Conservation (phyloP, 2,329 filamentous ascomycete species). For the Ophiocordyceps australis region DNA sequence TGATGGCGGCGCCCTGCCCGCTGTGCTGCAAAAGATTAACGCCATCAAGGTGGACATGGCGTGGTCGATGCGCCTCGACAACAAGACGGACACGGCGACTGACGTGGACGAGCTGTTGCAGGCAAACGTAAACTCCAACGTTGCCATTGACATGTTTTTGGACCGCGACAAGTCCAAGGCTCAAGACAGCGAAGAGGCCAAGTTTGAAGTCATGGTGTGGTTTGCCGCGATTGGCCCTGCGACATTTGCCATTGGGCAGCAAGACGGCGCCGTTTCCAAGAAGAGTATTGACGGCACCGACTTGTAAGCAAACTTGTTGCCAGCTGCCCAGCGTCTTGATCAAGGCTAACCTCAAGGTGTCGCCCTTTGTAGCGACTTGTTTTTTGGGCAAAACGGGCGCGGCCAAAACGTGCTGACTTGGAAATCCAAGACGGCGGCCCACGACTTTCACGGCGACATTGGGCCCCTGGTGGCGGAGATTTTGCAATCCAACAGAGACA, state of each 20-base stretch:
- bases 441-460: slow-evolving; percentile 27
- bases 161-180: slow-evolving; percentile 23
- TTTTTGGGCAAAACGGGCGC: slow-evolving; percentile 17
- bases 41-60: slow-evolving; percentile 23
- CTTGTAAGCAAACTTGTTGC: too few species aligned
- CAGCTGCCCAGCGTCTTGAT: too few species aligned
- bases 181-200: slow-evolving; percentile 18
- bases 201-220: slow-evolving; percentile 39
- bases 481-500: slow-evolving; percentile 11
- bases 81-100: slow-evolving; percentile 14
- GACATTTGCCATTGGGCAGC: slow-evolving; percentile 27
- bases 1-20: slow-evolving; percentile 22
- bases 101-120: slow-evolving; percentile 14
- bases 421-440: slow-evolving; percentile 16
- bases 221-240: slow-evolving; percentile 26
- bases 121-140: slow-evolving; percentile 29
- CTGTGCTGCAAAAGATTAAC: slow-evolving; percentile 17
- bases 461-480: slow-evolving; percentile 23
- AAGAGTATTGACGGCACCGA: slow-evolving; percentile 19
- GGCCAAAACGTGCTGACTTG: slow-evolving; percentile 31
- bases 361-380: slow-evolving; percentile 21
- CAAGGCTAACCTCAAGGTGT: too few species aligned
- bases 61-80: slow-evolving; percentile 28
- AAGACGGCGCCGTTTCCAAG: slow-evolving; percentile 11
- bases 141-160: slow-evolving; percentile 40